These are phyloP conservation scores for Thraustotheca clavata DNA, from an alignment of 352 stramenopile species.

Conservation along the genomic window DNA sequence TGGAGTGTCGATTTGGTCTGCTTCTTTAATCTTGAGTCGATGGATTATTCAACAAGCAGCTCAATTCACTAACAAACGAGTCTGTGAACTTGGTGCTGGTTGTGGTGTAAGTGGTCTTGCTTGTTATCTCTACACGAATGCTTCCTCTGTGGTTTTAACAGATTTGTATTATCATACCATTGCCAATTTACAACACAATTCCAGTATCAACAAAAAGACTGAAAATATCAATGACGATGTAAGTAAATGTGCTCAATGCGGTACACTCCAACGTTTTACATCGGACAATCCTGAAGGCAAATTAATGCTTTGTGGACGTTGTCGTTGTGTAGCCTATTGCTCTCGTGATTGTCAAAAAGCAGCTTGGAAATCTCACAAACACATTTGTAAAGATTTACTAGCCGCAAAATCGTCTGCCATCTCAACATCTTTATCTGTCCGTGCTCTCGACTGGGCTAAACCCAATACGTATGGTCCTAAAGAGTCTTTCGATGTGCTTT, in stretches of 20 bases:
- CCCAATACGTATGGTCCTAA: constrained; percentile 53
- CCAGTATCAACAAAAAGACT: constrained; percentile 49
- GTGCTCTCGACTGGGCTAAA: constrained; percentile 74
- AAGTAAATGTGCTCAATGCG: constrained; percentile 55
- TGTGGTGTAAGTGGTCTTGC: constrained; percentile 78
- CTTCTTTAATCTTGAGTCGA: constrained; percentile 70
- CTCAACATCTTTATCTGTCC: constrained; percentile 36
- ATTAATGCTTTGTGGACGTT: constrained; percentile 76
- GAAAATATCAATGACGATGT: constrained; percentile 22
- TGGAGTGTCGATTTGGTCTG: constrained; percentile 84
- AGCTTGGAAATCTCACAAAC: constrained; percentile 81
- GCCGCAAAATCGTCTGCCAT: neutral
- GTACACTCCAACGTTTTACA: constrained; percentile 61
- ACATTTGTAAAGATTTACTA: constrained; percentile 50
- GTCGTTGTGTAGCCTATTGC: constrained; percentile 69
- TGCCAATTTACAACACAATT: constrained; percentile 74
- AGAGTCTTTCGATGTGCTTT: constrained; percentile 53
- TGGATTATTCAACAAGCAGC: constrained; percentile 66
- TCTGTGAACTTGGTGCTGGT: constrained; percentile 75
- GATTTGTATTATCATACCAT: constrained; percentile 79
- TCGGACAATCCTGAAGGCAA: constrained; percentile 80
- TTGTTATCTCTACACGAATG: constrained; percentile 66
- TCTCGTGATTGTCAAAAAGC: constrained; percentile 80
- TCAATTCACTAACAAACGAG: constrained; percentile 57
- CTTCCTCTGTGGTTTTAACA: constrained; percentile 67